Evolutionary conservation across 1,139 yeast genomes (phyloP), one percentile per base, ranked within the genome.

Genomic region (Zygosaccharomyces sapae): DNA sequence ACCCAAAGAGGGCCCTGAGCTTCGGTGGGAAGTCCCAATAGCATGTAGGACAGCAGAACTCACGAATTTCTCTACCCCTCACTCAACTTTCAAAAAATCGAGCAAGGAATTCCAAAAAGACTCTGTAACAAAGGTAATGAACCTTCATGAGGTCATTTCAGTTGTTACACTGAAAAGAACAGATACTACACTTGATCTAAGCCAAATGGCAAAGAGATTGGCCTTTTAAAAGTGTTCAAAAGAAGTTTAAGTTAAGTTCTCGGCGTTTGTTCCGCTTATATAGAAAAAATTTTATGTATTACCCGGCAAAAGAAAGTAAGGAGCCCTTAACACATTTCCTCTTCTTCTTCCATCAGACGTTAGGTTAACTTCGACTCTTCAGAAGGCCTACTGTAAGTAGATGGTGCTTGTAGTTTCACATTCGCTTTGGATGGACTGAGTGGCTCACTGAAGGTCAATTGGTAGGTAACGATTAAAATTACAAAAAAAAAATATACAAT

Each of bases 171-270:
- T 92, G 97, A 90, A 90, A 92, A 92, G 98, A 92, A 92, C 98
- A 92, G 98, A 92, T 92, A 92, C 98, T 92, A 92, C 98, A 92
- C 98, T 89, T 92, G 98, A 92, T 92, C 98, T 92, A 90, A 92
- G 98, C 98, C 98, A 92, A 88, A 88, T 85, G 97, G 97, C 97
- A 92, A 92, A 90, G 97, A 92, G 89, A 79, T 77, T 76, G 75
- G 71, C 57, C 47, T 49, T 57, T 49, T 53, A 55, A 55, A 56
- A 65, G 58, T 52, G 44, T 57, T 55, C 58, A 55, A 57, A 61
- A 59, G 49, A 53, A 53, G 51, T 48, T 9, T 25, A 18, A 43
- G 38, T 12, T 19, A 5, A 30, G 27, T 25, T 29, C n/a, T 16
- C 5, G 34, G 16, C 16, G 4, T 33, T 35, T n/a, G 5, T 27